A percentile compares a stretch with the other conserved stretches of the same genome.
phyloP scores from a whole-genome alignment of 139 green algal genomes.

The Dunaliella primolecta region DNA sequence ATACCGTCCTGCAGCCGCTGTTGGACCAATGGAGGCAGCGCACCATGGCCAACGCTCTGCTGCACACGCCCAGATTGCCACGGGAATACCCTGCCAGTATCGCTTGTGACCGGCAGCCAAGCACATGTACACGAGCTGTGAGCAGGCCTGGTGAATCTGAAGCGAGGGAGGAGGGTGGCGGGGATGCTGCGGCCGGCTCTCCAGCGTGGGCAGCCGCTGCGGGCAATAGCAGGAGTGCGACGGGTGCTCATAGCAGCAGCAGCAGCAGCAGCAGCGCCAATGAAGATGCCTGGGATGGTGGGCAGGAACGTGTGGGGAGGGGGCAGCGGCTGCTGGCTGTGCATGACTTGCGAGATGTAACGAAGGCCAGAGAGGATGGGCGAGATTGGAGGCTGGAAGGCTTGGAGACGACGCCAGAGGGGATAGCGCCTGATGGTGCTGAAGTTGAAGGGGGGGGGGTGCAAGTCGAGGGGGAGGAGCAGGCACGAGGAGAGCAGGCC shows the following conservation, averaged over 20 bases:
- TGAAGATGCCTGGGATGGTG: too few relatives aligned
- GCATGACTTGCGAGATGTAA: too few relatives aligned
- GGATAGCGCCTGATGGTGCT: background rate
- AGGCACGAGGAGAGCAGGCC: background rate
- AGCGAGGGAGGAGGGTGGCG: too few relatives aligned
- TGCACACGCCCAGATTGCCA: conserved; percentile 4
- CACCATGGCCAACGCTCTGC: background rate
- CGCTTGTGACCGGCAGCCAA: too few relatives aligned
- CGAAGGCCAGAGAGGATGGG: too few relatives aligned
- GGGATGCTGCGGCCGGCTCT: too few relatives aligned
- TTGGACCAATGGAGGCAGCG: conserved; percentile 15
- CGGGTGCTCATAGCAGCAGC: conserved; percentile 1
- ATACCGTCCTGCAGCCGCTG: conserved; percentile 56
- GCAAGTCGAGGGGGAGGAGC: conserved; percentile 3
- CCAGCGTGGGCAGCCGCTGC: too few relatives aligned
- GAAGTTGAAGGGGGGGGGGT: background rate
- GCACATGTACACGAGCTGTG: too few relatives aligned
- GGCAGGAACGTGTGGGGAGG: too few relatives aligned
- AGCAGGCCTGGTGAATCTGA: too few relatives aligned
- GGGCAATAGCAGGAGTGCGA: conserved; percentile 11
- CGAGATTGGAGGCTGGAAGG: background rate
- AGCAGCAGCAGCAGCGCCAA: conserved; percentile 16
- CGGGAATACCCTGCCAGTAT: too few relatives aligned
- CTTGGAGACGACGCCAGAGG: background rate
- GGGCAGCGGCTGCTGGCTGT: too few relatives aligned